Evolutionary conservation across 169 alveolate genomes (phyloP), one percentile per base, ranked within the genome.

Genomic region (Eimeria praecox): DNA sequence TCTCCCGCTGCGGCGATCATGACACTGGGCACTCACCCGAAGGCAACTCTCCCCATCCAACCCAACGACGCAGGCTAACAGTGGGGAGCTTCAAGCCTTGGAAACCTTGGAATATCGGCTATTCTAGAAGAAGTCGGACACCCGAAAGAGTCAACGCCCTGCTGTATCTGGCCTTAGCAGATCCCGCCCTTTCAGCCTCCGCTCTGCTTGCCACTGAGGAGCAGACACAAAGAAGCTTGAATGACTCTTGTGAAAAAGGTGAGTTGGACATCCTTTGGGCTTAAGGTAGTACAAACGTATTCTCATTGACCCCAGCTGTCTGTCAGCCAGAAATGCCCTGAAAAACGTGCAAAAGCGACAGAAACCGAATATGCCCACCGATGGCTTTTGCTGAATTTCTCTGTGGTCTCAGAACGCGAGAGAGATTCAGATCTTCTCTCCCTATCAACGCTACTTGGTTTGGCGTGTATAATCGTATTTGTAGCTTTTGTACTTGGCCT

Each of bases 111-210:
- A 30, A 73, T 9, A 10, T 69, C 30, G 42, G 30, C 46, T 0
- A 40, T 14, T 22, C 52, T 49, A 46, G 90, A 82, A 46, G 59
- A 27, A 82, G 71, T 20, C 14, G 71, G n/a, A 82, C 30, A 46
- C 46, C 90, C 12, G 42, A 40, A 3, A 40, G 90, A 30, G 66
- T 73, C 35, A 46, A 82, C 59, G 90, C 90, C 49, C 42, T 82
- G 46, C 90, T 82, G 40, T 82, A 52, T 46, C 49, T 82, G 35
- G 90, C 90, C 54, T 30, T 82, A 66, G 30, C 90, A 12, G 90
- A 82, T 33, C 90, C 90, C 27, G 90, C 44, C 18, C 71, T 82
- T 49, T 82, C 90, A 24, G n/a, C 71, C n/a, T 14, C 90, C 9
- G 90, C 44, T 42, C 44, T 82, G 73, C 56, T 77, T 24, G 87